Percentiles rank a stretch among this genome's conserved stretches.
These are phyloP conservation scores for Immersiporthe knoxdaviesiana DNA, from an alignment of 2,329 filamentous ascomycete genomes.

Conservation along the genomic window DNA sequence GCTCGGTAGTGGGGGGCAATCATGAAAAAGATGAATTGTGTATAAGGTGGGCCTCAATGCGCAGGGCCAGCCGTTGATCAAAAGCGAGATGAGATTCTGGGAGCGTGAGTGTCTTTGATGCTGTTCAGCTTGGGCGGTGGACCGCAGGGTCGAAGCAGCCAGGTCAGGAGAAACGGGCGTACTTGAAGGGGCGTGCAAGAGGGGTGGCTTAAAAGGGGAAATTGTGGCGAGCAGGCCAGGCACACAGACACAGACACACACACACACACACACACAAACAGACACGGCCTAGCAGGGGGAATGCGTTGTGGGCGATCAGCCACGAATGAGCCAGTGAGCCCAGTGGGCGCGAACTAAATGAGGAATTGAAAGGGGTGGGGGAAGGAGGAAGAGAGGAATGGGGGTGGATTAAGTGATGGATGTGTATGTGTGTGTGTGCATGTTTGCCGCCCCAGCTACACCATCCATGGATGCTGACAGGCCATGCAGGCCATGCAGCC, in stretches of 20 bases:
- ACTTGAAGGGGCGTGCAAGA: background rate
- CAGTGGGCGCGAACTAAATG: constrained; percentile 5
- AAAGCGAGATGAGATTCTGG: background rate
- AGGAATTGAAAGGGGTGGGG: background rate
- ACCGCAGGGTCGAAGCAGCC: background rate
- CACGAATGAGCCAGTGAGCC: background rate
- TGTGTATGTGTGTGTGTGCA: background rate
- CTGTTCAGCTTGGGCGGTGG: background rate
- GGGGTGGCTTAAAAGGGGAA: constrained; percentile 17
- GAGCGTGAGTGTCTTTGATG: background rate
- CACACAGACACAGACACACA: constrained; percentile 4
- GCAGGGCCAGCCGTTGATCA: background rate
- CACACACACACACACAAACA: constrained; percentile 1
- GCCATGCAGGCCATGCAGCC: constrained; percentile 4
- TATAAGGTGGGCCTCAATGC: background rate
- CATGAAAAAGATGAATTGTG: background rate
- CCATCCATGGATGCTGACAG: background rate
- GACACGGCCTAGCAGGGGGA: constrained; percentile 1
- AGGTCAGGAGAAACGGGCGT: background rate
- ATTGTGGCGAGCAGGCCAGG: constrained; percentile 13
- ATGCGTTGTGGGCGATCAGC: background rate
- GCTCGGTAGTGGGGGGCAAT: background rate
- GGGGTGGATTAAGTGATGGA: background rate
- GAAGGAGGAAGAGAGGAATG: background rate
- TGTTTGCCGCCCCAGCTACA: background rate